Evolutionary conservation across 345 rosid species (phyloP), one percentile per base, ranked within the genome.

Genomic region (Viola odorata): DNA sequence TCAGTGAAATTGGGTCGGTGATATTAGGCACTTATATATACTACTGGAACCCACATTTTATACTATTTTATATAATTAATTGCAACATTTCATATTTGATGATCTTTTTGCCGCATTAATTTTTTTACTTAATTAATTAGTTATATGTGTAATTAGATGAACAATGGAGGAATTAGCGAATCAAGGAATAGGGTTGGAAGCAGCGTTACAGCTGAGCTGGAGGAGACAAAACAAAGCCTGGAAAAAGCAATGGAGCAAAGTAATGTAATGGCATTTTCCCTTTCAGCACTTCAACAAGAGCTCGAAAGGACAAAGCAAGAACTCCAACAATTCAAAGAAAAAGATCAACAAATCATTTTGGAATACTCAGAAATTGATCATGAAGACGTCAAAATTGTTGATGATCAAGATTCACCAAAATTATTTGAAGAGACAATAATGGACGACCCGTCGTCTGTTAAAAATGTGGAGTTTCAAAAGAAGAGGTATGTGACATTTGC

Each of bases 201-300:
- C 2, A 75, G 64, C 2, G 58, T 80, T 10, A 67, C 71, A 41
- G 83, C 77, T 5, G 91, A 90, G 76, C 80, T 91, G 17, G 84
- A 85, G 72, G 97, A 84, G 73, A 84, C 99, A 45, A 94, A 77
- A 58, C 83, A 80, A 39, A 79, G 67, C 60, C 92, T 94, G 23
- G 48, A 78, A 55, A 80, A 72, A 57, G 97, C 89, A 3, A 83
- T 76, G 70, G 95, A 86, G 71, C 91, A 91, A 64, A 75, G 87
- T 37, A 69, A 37, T 10, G 17, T 61, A 53, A 85, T 94, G 92
- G 87, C 82, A 14, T 77, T 68, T 53, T 76, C 61, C 45, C 75
- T 94, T 44, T 83, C 71, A 55, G 82, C 75, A 53, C 84, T 94
- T 23, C 60, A 77, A 74, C 73, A 85, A 69, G 99, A 94, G 61